Percentiles rank a stretch among this genome's conserved stretches.
These are phyloP conservation scores for Clonostachys rosea DNA, from an alignment of 2,329 filamentous ascomycete genomes.

Conservation along the genomic window DNA sequence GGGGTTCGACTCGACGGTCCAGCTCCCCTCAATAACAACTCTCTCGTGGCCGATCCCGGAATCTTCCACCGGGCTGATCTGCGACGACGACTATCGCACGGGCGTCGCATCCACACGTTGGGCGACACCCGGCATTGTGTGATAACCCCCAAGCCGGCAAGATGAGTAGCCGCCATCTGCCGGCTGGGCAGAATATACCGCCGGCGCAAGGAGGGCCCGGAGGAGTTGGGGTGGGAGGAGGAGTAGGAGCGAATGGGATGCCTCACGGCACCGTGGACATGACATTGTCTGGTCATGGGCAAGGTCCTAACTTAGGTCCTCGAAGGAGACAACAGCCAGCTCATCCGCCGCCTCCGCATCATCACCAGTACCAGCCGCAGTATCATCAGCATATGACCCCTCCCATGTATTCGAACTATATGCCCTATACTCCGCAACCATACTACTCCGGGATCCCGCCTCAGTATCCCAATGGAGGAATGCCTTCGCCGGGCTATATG, in stretches of 20 bases:
- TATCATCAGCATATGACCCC: constrained; percentile 32
- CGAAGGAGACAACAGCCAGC: constrained; percentile 25
- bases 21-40: not conserved
- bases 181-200: constrained; percentile 64
- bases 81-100: constrained; percentile 4
- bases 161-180: constrained; percentile 75
- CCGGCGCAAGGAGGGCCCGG: not conserved
- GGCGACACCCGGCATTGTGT: constrained; percentile 22
- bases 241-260: constrained; percentile 19
- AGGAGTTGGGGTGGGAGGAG: constrained; percentile 8
- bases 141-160: constrained; percentile 57
- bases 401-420: constrained; percentile 44
- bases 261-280: constrained; percentile 26
- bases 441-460: constrained; percentile 51
- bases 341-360: constrained; percentile 1
- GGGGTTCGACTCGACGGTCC: not conserved
- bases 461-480: constrained; percentile 50
- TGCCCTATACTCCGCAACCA: constrained; percentile 38
- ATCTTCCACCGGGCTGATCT: constrained; percentile 4
- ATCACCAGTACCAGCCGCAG: constrained; percentile 23
- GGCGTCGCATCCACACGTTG: constrained; percentile 21
- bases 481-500: constrained; percentile 40
- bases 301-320: constrained; percentile 1
- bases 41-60: not conserved
- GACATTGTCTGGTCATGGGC: constrained; percentile 7